Percentiles rank a stretch among this genome's conserved stretches.
Conservation (phyloP, 495 filamentous ascomycete genomes). For the Neurospora tetrasperma region DNA sequence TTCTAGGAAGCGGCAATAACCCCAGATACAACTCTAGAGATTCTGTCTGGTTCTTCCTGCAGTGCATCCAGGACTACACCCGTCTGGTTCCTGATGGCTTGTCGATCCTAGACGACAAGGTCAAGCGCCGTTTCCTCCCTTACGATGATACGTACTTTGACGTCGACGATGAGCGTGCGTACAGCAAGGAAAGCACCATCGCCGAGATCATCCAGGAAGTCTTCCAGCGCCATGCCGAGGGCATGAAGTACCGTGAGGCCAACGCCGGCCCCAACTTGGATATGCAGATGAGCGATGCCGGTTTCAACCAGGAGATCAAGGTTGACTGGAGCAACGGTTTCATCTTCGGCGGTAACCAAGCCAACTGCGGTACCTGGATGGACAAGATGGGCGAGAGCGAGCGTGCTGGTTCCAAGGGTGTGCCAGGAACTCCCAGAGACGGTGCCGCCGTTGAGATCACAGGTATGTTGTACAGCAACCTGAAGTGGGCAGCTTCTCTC, state of each 20-base stretch:
- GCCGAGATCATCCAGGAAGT: slow-evolving; percentile 89
- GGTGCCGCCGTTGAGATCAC: slow-evolving; percentile 93
- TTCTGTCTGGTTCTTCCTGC: slow-evolving; percentile 94
- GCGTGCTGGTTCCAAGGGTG: slow-evolving; percentile 80
- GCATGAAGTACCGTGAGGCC: slow-evolving; percentile 85
- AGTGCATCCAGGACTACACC: slow-evolving; percentile 88
- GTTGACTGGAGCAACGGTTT: slow-evolving; percentile 91
- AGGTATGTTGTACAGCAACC: slow-evolving; percentile 78
- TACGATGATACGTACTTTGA: slow-evolving; percentile 92
- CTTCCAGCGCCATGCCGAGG: slow-evolving; percentile 78
- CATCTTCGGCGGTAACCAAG: slow-evolving; percentile 86
- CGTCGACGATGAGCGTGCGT: slow-evolving; percentile 69
- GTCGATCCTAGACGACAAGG: slow-evolving; percentile 61
- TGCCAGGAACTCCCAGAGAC: slow-evolving; percentile 93
- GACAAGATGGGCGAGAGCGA: slow-evolving; percentile 99
- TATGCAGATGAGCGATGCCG: slow-evolving; percentile 83
- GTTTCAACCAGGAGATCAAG: slow-evolving; percentile 82
- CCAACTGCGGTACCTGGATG: slow-evolving; percentile 98
- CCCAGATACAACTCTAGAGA: slow-evolving; percentile 96
- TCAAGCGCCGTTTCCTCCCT: slow-evolving; percentile 81
- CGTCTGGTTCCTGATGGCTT: slow-evolving; percentile 72
- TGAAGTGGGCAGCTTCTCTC: slow-evolving; percentile 67
- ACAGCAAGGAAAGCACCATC: slow-evolving; percentile 69
- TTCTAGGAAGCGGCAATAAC: slow-evolving; percentile 73
- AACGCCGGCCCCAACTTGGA: slow-evolving; percentile 85